Evolutionary conservation across 2,329 filamentous ascomycete species (phyloP), one percentile per base, ranked within the genome.

Genomic region (Aspergillus sp.): DNA sequence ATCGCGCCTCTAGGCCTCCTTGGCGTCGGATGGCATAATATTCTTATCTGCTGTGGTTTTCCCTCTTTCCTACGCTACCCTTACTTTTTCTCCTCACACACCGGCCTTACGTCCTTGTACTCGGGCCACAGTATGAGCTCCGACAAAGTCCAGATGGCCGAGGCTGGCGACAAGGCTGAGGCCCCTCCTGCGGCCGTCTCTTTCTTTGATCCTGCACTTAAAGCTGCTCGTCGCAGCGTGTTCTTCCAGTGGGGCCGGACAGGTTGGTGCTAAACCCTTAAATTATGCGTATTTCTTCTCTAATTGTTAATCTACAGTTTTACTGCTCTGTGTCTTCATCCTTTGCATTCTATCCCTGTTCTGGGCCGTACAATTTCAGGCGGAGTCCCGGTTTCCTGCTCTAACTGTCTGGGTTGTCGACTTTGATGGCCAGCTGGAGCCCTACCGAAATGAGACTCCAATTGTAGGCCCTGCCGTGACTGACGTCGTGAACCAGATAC

Each of bases 341-440:
- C 71, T 88, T 5, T 75, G 65, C 10, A 78, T 87, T 4, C 70
- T 89, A 0, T 87, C 84, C 0, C 72, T 89, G 2, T 89, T 85
- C 73, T 89, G 86, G 86, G 86, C 76, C 0, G 81, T 82, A 0
- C 81, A 89, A 19, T 85, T 79, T 67, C 67, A 78, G 13, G 78
- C 83, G 0, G 77, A 86, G 10, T 65, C 76, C 48, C 85, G 84
- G 55, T 73, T 83, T 17, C 75, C 73, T 2, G 72, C 75, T 0
- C 71, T 89, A 7, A 79, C 77, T 3, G 78, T 89, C 8, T 82
- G 84, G 62, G 81, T 89, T 2, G 86, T 89, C 28, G 85, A 89
- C 69, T 88, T 89, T 64, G 87, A 90, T 69, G 83, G 82, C 4
- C 79, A 80, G 49, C 69, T 79, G 3, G 76, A 82, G 1, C 85